Percentiles rank a stretch among this genome's conserved stretches.
phyloP scores from a whole-genome alignment of 1,284 basidiomycete genomes.

The Irpex lacteus region DNA sequence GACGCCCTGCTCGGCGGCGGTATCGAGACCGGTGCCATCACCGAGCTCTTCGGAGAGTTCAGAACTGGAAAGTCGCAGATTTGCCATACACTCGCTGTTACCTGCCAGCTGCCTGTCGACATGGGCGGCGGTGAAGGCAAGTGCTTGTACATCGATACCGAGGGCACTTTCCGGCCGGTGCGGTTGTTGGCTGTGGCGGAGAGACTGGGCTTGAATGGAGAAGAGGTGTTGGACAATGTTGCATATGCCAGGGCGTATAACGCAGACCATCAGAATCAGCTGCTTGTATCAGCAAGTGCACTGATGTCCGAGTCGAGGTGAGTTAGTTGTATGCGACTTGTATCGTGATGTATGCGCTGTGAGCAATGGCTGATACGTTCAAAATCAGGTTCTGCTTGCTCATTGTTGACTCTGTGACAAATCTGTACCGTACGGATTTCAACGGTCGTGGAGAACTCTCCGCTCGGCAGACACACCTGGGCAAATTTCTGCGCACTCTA shows the following conservation, averaged over 20 bases:
- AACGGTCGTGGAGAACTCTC: conserved; percentile 94
- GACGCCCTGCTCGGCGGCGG: conserved; percentile 97
- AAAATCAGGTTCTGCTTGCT: conserved; percentile 94
- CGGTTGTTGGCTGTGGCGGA: conserved; percentile 95
- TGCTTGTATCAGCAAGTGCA: conserved; percentile 90
- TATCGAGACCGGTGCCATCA: conserved; percentile 98
- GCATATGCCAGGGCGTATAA: conserved; percentile 99
- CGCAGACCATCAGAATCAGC: conserved; percentile 93
- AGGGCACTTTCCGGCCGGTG: conserved; percentile 97
- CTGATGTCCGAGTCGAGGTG: conserved; percentile 97
- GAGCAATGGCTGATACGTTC: no score
- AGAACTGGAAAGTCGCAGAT: conserved; percentile 98
- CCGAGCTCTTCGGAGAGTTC: conserved; percentile 98
- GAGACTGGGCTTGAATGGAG: conserved; percentile 92
- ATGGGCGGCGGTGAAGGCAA: conserved; percentile 99
- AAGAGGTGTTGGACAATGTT: conserved; percentile 98
- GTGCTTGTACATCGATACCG: conserved; percentile 98
- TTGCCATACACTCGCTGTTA: conserved; percentile 97
- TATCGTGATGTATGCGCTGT: background rate
- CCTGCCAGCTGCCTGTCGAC: conserved; percentile 94
- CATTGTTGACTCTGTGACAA: conserved; percentile 96
- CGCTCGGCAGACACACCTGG: conserved; percentile 95
- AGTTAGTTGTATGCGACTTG: conserved; percentile 24
- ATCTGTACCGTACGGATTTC: conserved; percentile 95
- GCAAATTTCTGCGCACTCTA: conserved; percentile 91